phyloP scores from a whole-genome alignment of 805 yeast species.

The Pichia pseudocactophila region DNA sequence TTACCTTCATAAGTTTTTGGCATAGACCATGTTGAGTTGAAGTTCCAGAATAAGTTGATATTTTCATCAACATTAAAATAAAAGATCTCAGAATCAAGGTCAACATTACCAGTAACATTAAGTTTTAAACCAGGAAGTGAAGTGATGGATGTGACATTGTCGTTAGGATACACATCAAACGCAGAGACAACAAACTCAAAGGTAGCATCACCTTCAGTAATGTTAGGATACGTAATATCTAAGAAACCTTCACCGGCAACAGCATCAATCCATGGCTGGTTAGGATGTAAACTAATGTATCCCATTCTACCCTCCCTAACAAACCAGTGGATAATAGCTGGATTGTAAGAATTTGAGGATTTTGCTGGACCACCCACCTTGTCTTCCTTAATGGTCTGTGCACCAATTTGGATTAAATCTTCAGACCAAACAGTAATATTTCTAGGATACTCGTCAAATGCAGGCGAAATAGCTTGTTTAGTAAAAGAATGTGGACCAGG shows the following conservation, averaged over 20 bases:
- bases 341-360: not conserved
- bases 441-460: slow-evolving; percentile 1
- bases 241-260: slow-evolving; percentile 2
- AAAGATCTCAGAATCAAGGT: not conserved
- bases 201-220: not conserved
- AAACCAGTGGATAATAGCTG: slow-evolving; percentile 2
- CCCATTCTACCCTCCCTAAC: slow-evolving; percentile 2
- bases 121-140: slow-evolving; percentile 1
- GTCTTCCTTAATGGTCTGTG: slow-evolving; percentile 1
- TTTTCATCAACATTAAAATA: not conserved
- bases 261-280: slow-evolving; percentile 1
- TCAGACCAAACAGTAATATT: not conserved
- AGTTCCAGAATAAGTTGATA: not conserved
- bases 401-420: slow-evolving; percentile 3
- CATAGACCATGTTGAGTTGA: slow-evolving; percentile 1
- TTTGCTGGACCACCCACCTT: slow-evolving; percentile 2
- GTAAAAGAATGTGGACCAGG: not conserved
- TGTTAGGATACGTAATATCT: not conserved
- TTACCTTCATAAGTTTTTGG: not conserved
- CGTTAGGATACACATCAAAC: slow-evolving; percentile 1
- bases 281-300: not conserved
- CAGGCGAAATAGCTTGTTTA: slow-evolving; percentile 1
- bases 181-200: not conserved
- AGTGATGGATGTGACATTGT: not conserved
- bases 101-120: not conserved